These are phyloP conservation scores for Smithsoniella earleae DNA, from an alignment of 163 green algal genomes.

Conservation along the genomic window DNA sequence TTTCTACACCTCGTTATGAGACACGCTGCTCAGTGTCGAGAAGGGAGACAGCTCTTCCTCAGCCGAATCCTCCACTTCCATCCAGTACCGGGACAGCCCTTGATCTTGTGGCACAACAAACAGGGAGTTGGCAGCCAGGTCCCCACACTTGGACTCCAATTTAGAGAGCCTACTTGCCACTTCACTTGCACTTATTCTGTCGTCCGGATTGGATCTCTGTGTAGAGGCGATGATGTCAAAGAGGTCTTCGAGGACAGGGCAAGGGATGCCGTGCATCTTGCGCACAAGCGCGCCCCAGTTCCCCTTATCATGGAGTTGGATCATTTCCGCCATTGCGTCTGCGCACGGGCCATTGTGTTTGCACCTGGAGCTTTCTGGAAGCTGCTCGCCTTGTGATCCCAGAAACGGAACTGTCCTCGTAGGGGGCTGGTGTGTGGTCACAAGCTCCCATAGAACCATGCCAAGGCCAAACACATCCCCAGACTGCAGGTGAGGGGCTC, in stretches of 20 bases:
- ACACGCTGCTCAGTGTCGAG: too few relatives aligned
- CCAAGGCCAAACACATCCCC: constrained; percentile 21
- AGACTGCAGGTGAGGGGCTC: constrained; percentile 3
- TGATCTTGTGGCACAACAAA: constrained; percentile 1
- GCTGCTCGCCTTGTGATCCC: background rate
- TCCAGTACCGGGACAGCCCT: constrained; percentile 19
- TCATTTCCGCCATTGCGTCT: background rate
- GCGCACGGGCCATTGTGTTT: background rate
- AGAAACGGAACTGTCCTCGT: background rate
- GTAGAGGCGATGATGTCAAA: background rate
- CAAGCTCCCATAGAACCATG: constrained; percentile 22
- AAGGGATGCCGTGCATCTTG: constrained; percentile 19
- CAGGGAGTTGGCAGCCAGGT: background rate
- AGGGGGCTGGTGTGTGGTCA: constrained; percentile 13
- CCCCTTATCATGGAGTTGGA: background rate
- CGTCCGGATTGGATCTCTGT: background rate
- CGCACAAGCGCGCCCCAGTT: constrained; percentile 10
- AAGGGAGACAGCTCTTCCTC: too few relatives aligned
- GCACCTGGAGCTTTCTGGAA: background rate
- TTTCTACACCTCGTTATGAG: too few relatives aligned
- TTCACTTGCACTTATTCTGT: constrained; percentile 10
- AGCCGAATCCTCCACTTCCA: too few relatives aligned
- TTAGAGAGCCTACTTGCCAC: background rate
- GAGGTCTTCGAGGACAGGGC: background rate
- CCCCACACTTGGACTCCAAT: constrained; percentile 16